Evolutionary conservation across 352 stramenopile species (phyloP), one percentile per base, ranked within the genome.

Genomic region (Albugo laibachii): DNA sequence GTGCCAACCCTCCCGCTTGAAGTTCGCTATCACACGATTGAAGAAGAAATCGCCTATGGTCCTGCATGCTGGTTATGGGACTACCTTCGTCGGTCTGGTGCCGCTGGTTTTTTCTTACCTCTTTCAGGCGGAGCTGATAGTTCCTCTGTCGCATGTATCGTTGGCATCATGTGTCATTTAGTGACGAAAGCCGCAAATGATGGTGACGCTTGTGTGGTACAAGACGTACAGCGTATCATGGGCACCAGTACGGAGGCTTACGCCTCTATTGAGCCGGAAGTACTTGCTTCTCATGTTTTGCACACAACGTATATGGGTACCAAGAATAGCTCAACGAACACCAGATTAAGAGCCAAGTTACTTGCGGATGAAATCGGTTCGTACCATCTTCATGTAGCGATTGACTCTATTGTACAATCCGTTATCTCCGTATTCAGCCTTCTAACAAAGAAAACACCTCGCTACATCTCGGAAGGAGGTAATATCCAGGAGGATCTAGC

Each of bases 11-110:
- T 62, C 14, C 52, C 58, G 10, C 71, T 95, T 41, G 50, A 81
- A 8, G 59, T 94, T 12, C 70, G 65, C 15, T 80, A 89, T 58
- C 74, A 95, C 50, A 60, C 66, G 5, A 82, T 93, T 1, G 92
- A 98, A 56, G 93, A 99, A 61, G 94, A 99, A 59, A 98, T 97
- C 61, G 95, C 83, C 34, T 66, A 97, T 1, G 95, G 95, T 5
- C 94, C 94, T 1, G 94, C 95, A 2, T 98, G 93, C 62, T 99
- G 95, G 95, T 62, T 99, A 35, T 99, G 95, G 95, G 95, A 99
- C 66, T 99, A 98, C 62, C 55, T 98, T 42, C 81, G 95, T 45
- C 73, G 94, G 38, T 86, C 59, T 68, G 80, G 58, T 10, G 71
- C 72, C 8, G 65, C 57, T 12, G 75, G 75, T 0, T 99, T 96